Evolutionary conservation across 176 grass and related monocot genomes (phyloP), one percentile per base, ranked within the genome.

Genomic region (Triticum turgidum): DNA sequence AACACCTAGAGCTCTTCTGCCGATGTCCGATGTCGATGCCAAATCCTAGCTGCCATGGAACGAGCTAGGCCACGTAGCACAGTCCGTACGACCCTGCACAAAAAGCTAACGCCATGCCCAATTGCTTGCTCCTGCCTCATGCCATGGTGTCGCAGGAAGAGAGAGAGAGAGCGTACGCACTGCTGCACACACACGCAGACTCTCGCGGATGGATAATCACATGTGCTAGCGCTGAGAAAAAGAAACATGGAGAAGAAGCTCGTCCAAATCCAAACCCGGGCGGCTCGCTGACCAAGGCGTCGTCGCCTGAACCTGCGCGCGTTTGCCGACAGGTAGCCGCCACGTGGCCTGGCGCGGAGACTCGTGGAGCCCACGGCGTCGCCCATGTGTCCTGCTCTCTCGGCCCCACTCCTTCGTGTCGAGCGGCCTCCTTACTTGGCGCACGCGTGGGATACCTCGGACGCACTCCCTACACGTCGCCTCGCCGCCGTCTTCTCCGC

Each of bases 391-490:
- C 73, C 73, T 77, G 73, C 47, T 4, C 73, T 14, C 73, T 15
- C 47, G 44, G 47, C 15, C 73, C 73, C 73, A 77, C 73, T 15
- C 27, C 73, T 77, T 54, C 73, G 73, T 77, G 73, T 77, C 73
- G 47, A 4, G 25, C 73, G 45, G 47, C 45, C 5, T 77, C 73
- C 73, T 77, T 77, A 77, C 73, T 77, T 77, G 73, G 73, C 47
- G 73, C 73, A 77, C 73, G 73, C 73, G 47, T 54, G 73, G 73
- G 73, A 54, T 44, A 73, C 71, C 71, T 73, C 13, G 70, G 70
- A 73, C 37, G 72, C 72, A 25, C 42, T 51, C 73, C 73, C 44
- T 52, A 76, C 73, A 77, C 73, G 73, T 77, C 47, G 73, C 73
- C 73, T 54, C 73, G 2, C 44, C 44, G 73, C 73, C 24, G 73